Evolutionary conservation across 106 monocot genomes (phyloP).

Genomic region (Posidonia australis): DNA sequence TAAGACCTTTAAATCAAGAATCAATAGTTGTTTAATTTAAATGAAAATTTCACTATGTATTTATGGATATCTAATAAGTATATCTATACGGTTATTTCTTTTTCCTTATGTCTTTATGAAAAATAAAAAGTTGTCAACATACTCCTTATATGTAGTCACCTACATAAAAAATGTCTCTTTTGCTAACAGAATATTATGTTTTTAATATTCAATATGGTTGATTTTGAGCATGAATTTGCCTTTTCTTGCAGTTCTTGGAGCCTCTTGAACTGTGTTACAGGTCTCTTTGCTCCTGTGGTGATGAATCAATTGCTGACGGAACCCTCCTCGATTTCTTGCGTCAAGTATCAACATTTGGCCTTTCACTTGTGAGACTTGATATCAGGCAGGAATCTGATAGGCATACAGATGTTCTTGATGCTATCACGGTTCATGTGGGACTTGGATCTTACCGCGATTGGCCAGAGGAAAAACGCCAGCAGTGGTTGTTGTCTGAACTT

Average conservation of each 20-base stretch:
- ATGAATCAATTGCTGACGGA: constrained; percentile 11
- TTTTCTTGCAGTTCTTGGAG: constrained; percentile 29
- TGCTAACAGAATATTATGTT: not conserved
- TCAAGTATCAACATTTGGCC: constrained; percentile 52
- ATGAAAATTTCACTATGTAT: no score
- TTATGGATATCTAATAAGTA: no score
- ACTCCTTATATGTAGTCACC: no score
- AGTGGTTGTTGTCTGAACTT: constrained; percentile 68
- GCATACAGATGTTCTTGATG: constrained; percentile 82
- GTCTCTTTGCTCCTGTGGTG: constrained; percentile 34
- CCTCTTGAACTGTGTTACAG: constrained; percentile 44
- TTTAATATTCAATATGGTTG: not conserved
- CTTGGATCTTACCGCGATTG: constrained; percentile 89
- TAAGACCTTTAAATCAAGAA: no score
- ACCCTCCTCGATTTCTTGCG: constrained; percentile 24
- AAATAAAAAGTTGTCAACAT: no score
- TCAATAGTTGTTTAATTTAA: no score
- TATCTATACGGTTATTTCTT: no score
- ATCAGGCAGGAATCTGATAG: constrained; percentile 95
- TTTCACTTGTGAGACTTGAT: constrained; percentile 78
- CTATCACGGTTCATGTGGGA: constrained; percentile 65
- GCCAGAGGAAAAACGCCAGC: constrained; percentile 76
- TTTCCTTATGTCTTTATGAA: no score
- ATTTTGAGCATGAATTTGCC: not conserved
- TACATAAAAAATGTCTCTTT: no score